Evolutionary conservation across 352 stramenopile genomes (phyloP).

Genomic region (Globisporangium parvum): DNA sequence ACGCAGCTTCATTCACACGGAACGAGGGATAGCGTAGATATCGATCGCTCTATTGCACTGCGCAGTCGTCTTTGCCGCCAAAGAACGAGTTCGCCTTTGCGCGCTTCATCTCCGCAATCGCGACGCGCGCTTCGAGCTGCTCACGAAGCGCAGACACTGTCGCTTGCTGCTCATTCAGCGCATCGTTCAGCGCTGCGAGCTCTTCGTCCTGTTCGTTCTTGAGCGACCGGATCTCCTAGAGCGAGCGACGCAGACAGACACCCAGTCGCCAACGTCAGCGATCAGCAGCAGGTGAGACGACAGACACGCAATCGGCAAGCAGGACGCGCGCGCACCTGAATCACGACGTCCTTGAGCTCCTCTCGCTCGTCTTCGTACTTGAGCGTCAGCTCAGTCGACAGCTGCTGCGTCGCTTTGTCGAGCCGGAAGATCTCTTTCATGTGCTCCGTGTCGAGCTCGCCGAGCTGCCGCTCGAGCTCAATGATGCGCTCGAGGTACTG

Average conservation of each 20-base stretch:
- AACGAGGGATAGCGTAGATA: too few relatives aligned
- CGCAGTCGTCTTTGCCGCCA: conserved; percentile 43
- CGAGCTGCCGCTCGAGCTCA: conserved; percentile 53
- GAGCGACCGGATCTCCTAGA: conserved; percentile 48
- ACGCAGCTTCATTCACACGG: too few relatives aligned
- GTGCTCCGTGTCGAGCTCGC: conserved; percentile 57
- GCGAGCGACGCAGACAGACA: not conserved
- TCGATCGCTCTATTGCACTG: conserved; percentile 30
- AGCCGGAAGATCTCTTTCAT: conserved; percentile 59
- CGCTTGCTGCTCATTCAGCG: conserved; percentile 49
- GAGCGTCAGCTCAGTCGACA: conserved; percentile 31
- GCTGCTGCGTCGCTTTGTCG: conserved; percentile 46
- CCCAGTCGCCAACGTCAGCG: not conserved
- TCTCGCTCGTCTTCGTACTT: conserved; percentile 54
- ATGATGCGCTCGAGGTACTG: conserved; percentile 55
- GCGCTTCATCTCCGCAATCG: conserved; percentile 27
- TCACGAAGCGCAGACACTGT: conserved; percentile 41
- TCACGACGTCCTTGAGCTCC: conserved; percentile 50
- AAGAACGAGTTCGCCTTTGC: conserved; percentile 34
- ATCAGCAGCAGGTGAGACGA: too few relatives aligned
- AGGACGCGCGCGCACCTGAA: too few relatives aligned
- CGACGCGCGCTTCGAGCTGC: conserved; percentile 46
- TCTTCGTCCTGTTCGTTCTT: conserved; percentile 61
- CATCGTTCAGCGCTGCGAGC: conserved; percentile 29
- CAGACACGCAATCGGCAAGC: too few relatives aligned